Conservation (phyloP, 2,329 filamentous ascomycete genomes). For the Colletotrichum chlorophyti region DNA sequence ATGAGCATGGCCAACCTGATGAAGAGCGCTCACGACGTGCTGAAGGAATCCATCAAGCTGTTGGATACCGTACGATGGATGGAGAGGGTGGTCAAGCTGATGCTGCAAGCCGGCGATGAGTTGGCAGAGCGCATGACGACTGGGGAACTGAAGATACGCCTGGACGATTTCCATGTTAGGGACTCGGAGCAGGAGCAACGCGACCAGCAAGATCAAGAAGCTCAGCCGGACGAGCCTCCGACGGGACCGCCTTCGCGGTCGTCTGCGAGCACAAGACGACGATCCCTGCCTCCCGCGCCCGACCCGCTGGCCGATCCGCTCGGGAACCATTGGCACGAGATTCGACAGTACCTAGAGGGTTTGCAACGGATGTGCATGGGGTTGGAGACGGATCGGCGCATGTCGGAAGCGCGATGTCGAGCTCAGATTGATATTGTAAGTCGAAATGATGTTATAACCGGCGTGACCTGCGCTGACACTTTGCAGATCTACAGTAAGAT, state of each 20-base stretch:
- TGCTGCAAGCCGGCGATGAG: constrained; percentile 51
- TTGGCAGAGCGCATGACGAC: constrained; percentile 40
- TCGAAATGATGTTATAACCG: no score
- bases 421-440: constrained; percentile 54
- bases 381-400: constrained; percentile 52
- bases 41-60: constrained; percentile 52
- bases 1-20: constrained; percentile 54
- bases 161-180: constrained; percentile 9
- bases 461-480: no score
- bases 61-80: constrained; percentile 55
- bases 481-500: constrained; percentile 54
- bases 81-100: constrained; percentile 51
- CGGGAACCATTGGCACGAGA: constrained; percentile 52
- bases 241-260: constrained; percentile 19
- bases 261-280: constrained; percentile 12
- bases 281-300: constrained; percentile 11
- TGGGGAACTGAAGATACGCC: constrained; percentile 25
- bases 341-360: constrained; percentile 53
- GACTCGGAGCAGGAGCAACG: background rate
- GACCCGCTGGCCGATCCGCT: constrained; percentile 30
- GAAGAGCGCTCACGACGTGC: constrained; percentile 53
- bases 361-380: constrained; percentile 50
- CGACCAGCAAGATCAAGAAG: constrained; percentile 20
- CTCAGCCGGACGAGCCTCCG: constrained; percentile 20
- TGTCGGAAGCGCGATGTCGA: constrained; percentile 53